Conservation (phyloP, 805 yeast species). For the Ogataea dorogensis region DNA sequence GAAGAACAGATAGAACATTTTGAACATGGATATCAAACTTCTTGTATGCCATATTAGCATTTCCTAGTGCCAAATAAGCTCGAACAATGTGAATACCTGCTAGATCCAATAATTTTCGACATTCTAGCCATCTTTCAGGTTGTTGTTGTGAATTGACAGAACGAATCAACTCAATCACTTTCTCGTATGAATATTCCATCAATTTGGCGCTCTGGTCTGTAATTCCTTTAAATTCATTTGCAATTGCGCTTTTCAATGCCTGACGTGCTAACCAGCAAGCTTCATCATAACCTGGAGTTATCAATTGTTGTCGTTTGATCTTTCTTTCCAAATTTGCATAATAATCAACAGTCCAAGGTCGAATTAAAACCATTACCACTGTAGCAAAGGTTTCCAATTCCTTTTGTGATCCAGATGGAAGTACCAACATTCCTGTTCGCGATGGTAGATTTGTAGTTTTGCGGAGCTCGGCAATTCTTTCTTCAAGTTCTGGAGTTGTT, state of each 20-base stretch:
- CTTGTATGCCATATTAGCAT: slow-evolving; percentile 55
- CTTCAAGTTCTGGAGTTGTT: slow-evolving; percentile 34
- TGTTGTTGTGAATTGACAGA: slow-evolving; percentile 21
- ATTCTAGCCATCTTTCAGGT: slow-evolving; percentile 39
- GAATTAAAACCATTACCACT: slow-evolving; percentile 38
- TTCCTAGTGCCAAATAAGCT: slow-evolving; percentile 56
- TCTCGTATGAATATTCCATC: slow-evolving; percentile 54
- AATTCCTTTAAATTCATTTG: slow-evolving; percentile 47
- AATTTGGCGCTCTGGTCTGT: slow-evolving; percentile 48
- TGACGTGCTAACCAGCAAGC: slow-evolving; percentile 48
- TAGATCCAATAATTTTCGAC: slow-evolving; percentile 55
- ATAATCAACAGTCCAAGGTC: slow-evolving; percentile 43
- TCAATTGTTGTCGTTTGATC: slow-evolving; percentile 38
- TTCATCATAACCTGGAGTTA: slow-evolving; percentile 24
- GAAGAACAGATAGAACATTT: slow-evolving; percentile 42
- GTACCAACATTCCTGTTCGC: slow-evolving; percentile 42
- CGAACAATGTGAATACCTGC: slow-evolving; percentile 62
- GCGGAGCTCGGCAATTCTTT: slow-evolving; percentile 38
- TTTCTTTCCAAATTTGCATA: slow-evolving; percentile 41
- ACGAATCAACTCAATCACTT: slow-evolving; percentile 41
- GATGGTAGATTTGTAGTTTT: slow-evolving; percentile 43
- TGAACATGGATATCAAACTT: slow-evolving; percentile 65
- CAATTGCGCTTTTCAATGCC: slow-evolving; percentile 47
- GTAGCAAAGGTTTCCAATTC: slow-evolving; percentile 43
- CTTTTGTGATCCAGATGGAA: slow-evolving; percentile 40